phyloP scores from a whole-genome alignment of 2,329 filamentous ascomycete species.

The Colletotrichum camelliae region DNA sequence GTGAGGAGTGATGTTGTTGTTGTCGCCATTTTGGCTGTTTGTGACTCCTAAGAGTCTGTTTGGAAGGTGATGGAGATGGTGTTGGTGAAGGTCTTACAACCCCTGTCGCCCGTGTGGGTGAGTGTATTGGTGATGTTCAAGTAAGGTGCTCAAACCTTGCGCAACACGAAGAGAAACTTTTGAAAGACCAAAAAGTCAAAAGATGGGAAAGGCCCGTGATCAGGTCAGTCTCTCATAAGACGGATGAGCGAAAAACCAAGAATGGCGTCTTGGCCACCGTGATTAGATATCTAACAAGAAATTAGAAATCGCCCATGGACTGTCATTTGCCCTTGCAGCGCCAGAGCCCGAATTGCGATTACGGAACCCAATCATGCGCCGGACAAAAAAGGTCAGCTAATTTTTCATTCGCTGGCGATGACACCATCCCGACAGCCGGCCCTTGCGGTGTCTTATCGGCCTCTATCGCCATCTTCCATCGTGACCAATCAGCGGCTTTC shows the following conservation, averaged over 20 bases:
- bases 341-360: not conserved
- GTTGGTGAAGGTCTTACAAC: not conserved
- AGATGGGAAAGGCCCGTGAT: not conserved
- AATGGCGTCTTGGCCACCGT: not conserved
- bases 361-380: conserved; percentile 14
- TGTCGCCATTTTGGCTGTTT: not conserved
- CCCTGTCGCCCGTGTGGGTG: not conserved
- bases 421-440: conserved; percentile 23
- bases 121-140: not conserved
- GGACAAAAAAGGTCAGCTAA: conserved; percentile 8
- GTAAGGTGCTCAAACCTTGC: not conserved
- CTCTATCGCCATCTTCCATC: conserved; percentile 7
- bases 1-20: conserved; percentile 65
- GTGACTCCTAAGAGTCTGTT: not conserved
- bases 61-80: not conserved
- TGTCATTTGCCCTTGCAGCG: not conserved
- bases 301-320: not conserved
- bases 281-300: not conserved
- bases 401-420: conserved; percentile 22
- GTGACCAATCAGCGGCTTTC: conserved; percentile 20
- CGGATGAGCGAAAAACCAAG: not conserved
- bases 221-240: not conserved
- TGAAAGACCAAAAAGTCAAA: not conserved
- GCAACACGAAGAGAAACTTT: not conserved
- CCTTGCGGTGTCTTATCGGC: not conserved